Percentiles rank a stretch among this genome's conserved stretches.
phyloP scores from a whole-genome alignment of 164 flowering plant genomes.

The Aristolochia fimbriata region DNA sequence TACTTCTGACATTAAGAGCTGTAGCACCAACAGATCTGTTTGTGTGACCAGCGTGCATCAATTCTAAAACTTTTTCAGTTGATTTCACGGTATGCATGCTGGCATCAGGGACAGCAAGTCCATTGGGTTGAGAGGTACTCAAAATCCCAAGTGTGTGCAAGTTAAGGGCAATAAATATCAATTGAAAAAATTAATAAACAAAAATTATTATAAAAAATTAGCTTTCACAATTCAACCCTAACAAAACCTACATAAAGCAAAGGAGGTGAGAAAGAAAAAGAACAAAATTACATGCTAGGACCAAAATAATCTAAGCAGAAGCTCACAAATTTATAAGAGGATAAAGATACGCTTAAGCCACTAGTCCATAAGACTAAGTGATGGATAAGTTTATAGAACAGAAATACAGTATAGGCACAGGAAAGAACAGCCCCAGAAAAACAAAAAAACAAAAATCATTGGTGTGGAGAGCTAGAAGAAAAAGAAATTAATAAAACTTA shows the following conservation, averaged over 20 bases:
- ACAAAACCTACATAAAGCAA: background rate
- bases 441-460: no score
- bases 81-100: conserved; percentile 72
- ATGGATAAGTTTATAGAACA: no score
- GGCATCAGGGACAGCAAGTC: conserved; percentile 96
- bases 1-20: conserved; percentile 92
- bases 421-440: no score
- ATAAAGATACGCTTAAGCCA: no score
- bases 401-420: no score
- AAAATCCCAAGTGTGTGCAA: conserved; percentile 81
- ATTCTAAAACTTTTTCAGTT: conserved; percentile 54
- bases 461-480: no score
- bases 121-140: conserved; percentile 55
- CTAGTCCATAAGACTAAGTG: no score
- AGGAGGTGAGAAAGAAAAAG: no score
- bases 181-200: background rate
- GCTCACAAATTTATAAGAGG: no score
- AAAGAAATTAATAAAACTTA: background rate
- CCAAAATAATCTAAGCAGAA: no score
- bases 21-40: conserved; percentile 93
- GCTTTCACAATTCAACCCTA: background rate
- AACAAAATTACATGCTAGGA: no score
- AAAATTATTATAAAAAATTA: background rate
- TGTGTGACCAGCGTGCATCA: conserved; percentile 67
- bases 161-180: conserved; percentile 33